Percentiles rank a stretch among this genome's conserved stretches.
Evolutionary conservation across 2,329 filamentous ascomycete genomes (phyloP).

Genomic region (Cytospora piceae): DNA sequence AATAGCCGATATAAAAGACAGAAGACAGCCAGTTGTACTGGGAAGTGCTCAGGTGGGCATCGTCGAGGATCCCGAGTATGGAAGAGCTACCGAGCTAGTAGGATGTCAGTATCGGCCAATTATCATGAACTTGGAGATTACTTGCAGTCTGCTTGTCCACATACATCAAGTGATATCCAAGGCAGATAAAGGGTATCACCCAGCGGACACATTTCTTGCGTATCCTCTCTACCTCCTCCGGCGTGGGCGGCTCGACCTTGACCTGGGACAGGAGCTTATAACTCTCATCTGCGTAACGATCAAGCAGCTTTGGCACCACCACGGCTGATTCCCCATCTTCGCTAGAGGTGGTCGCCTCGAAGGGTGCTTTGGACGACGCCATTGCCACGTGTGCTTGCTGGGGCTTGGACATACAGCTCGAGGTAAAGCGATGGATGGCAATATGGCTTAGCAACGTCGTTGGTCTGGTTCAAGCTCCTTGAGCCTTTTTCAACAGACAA

Average conservation of each 20-base stretch:
- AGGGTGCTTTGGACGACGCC: slow-evolving; percentile 5
- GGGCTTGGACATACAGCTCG: neutral
- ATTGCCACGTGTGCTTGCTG: slow-evolving; percentile 2
- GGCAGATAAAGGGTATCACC: slow-evolving; percentile 44
- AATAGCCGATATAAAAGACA: slow-evolving; percentile 28
- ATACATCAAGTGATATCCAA: slow-evolving; percentile 47
- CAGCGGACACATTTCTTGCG: slow-evolving; percentile 43
- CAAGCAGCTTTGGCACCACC: slow-evolving; percentile 39
- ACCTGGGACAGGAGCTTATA: slow-evolving; percentile 46
- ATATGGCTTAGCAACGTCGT: neutral
- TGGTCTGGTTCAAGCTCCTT: neutral
- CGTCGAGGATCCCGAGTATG: slow-evolving; percentile 28
- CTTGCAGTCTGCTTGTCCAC: slow-evolving; percentile 36
- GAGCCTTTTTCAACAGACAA: neutral
- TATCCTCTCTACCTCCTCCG: slow-evolving; percentile 34
- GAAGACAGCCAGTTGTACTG: slow-evolving; percentile 40
- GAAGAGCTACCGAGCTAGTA: slow-evolving; percentile 28
- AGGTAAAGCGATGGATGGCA: neutral
- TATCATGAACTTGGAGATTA: neutral
- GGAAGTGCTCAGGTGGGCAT: slow-evolving; percentile 38
- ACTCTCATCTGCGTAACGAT: slow-evolving; percentile 46
- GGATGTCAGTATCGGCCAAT: neutral
- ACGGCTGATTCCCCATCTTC: neutral
- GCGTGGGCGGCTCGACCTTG: slow-evolving; percentile 42
- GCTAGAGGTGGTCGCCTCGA: slow-evolving; percentile 6